Percentiles rank a stretch among this genome's conserved stretches.
Conservation (phyloP, 257 asterid species). For the Eustoma russellianum region DNA sequence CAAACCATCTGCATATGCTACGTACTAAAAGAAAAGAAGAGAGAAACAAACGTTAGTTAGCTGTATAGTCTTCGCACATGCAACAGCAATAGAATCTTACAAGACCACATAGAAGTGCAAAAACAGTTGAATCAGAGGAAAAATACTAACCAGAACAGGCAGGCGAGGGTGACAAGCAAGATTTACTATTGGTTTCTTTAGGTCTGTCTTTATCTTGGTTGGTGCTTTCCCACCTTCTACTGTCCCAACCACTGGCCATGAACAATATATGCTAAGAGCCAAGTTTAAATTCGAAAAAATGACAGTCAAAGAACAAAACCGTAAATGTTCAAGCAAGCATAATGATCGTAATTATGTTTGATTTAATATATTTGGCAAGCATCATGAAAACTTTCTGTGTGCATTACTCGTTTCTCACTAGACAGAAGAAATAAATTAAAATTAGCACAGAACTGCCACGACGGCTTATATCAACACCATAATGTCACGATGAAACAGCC, state of each 20-base stretch:
- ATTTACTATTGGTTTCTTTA: constrained; percentile 96
- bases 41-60: constrained; percentile 13
- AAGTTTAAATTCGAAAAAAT: not conserved
- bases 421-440: too few relatives aligned
- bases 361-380: not conserved
- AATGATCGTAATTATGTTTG: too few relatives aligned
- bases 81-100: not conserved
- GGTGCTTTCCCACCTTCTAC: constrained; percentile 99
- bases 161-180: constrained; percentile 99
- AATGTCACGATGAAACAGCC: too few relatives aligned
- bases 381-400: not conserved
- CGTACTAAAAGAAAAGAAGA: constrained; percentile 57
- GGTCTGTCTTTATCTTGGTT: constrained; percentile 94
- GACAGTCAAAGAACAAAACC: not conserved
- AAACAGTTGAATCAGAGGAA: not conserved
- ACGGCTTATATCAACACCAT: too few relatives aligned
- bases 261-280: constrained; percentile 21
- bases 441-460: too few relatives aligned
- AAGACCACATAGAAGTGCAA: not conserved
- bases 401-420: too few relatives aligned
- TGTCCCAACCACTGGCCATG: constrained; percentile 84
- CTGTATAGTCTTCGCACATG: not conserved
- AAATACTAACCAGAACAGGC: constrained; percentile 71
- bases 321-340: not conserved
- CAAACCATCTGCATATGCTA: constrained; percentile 96